Evolutionary conservation across 2,329 filamentous ascomycete genomes (phyloP).

Genomic region (Tolypocladium paradoxum): DNA sequence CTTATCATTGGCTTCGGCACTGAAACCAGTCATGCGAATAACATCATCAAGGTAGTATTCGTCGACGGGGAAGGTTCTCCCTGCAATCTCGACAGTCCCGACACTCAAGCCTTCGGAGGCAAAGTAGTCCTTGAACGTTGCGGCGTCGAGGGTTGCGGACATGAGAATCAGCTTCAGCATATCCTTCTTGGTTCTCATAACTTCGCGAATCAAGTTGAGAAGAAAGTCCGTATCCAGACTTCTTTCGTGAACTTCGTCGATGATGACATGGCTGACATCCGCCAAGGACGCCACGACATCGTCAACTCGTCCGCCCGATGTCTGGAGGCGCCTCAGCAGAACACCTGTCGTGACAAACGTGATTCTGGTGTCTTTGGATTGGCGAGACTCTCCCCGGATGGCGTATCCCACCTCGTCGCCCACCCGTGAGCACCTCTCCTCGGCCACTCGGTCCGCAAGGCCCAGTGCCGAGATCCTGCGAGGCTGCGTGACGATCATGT

Average conservation of each 20-base stretch:
- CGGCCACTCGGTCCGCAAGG: conserved; percentile 85
- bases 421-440: conserved; percentile 72
- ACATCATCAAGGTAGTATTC: conserved; percentile 89
- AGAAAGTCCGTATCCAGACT: conserved; percentile 93
- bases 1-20: conserved; percentile 35
- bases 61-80: conserved; percentile 79
- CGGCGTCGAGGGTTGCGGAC: conserved; percentile 89
- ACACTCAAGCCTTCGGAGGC: conserved; percentile 55
- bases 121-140: conserved; percentile 79
- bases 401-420: conserved; percentile 86
- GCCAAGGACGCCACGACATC: conserved; percentile 74
- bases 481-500: conserved; percentile 93
- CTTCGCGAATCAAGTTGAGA: conserved; percentile 75
- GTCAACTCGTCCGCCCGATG: conserved; percentile 67
- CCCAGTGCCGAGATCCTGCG: conserved; percentile 89
- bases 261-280: conserved; percentile 87
- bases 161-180: conserved; percentile 86
- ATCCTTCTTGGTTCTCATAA: conserved; percentile 62
- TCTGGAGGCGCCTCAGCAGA: conserved; percentile 80
- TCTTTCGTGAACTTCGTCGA: conserved; percentile 94
- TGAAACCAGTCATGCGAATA: conserved; percentile 67
- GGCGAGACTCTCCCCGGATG: conserved; percentile 81
- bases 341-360: conserved; percentile 96
- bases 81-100: conserved; percentile 74
- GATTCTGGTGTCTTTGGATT: conserved; percentile 66